Conservation (phyloP, 1,139 yeast species). For the Candida tunisiensis region DNA sequence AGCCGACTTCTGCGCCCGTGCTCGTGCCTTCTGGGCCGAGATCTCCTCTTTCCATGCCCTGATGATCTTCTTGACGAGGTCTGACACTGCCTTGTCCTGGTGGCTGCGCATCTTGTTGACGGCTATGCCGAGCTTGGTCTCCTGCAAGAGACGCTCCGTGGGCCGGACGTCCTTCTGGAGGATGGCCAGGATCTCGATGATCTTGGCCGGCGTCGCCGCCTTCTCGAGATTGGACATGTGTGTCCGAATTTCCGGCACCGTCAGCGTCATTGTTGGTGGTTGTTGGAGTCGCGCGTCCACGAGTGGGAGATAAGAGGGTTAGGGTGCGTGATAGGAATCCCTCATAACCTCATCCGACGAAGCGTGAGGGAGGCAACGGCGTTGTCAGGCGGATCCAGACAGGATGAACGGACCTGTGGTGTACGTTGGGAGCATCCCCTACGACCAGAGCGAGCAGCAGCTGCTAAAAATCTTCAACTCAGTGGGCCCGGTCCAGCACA, state of each 20-base stretch:
- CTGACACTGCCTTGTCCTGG: constrained; percentile 43
- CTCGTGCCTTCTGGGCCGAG: constrained; percentile 45
- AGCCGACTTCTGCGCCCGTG: constrained; percentile 15
- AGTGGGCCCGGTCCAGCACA: constrained; percentile 72
- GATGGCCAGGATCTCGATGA: constrained; percentile 47
- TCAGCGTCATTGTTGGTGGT: too few relatives aligned
- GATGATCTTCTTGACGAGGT: constrained; percentile 67
- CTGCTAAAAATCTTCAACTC: constrained; percentile 61
- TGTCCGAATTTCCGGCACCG: constrained; percentile 56
- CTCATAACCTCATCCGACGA: too few relatives aligned
- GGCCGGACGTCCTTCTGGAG: constrained; percentile 66
- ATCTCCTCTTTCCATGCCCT: constrained; percentile 85
- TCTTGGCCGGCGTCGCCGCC: constrained; percentile 48
- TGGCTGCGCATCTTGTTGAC: constrained; percentile 78
- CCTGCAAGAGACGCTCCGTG: constrained; percentile 59
- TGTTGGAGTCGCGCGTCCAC: too few relatives aligned
- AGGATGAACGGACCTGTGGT: too few relatives aligned
- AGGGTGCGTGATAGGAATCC: too few relatives aligned
- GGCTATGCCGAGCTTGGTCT: constrained; percentile 96
- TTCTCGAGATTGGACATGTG: constrained; percentile 61
- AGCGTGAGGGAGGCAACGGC: too few relatives aligned
- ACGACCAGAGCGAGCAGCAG: constrained; percentile 79
- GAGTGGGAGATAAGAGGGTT: too few relatives aligned
- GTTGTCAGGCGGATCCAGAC: too few relatives aligned
- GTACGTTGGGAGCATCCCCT: constrained; percentile 52